phyloP scores from a whole-genome alignment of 148 eudicot genomes.

The Cornus kousa region DNA sequence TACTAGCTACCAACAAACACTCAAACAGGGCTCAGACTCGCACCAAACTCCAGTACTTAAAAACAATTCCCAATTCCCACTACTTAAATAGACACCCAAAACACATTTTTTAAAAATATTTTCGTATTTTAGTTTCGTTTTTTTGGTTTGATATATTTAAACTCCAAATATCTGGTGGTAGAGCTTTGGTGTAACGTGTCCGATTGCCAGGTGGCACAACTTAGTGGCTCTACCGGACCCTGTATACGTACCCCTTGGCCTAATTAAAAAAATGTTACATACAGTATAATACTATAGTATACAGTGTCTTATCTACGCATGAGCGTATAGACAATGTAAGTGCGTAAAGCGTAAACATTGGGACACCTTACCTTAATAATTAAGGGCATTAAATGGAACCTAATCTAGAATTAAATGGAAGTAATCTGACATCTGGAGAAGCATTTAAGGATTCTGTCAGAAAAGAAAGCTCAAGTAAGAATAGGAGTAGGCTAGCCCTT shows the following conservation, averaged over 20 bases:
- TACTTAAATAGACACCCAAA: conserved; percentile 26
- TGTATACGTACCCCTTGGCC: not conserved
- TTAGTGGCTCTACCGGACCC: too few species aligned
- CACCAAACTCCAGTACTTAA: too few species aligned
- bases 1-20: not conserved
- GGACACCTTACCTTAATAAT: not conserved
- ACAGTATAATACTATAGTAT: too few species aligned
- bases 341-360: not conserved
- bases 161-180: too few species aligned
- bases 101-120: too few species aligned
- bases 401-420: not conserved
- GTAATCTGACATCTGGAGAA: conserved; percentile 17
- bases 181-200: not conserved
- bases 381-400: conserved; percentile 14
- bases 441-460: conserved; percentile 15
- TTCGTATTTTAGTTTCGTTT: too few species aligned
- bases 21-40: not conserved
- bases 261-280: not conserved
- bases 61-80: not conserved
- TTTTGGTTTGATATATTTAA: too few species aligned
- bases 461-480: conserved; percentile 12
- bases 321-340: not conserved
- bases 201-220: too few species aligned
- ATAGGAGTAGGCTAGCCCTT: not conserved
- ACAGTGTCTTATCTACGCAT: not conserved